These are phyloP conservation scores for Pleurotus citrinopileatus DNA, from an alignment of 768 basidiomycete genomes.

Conservation along the genomic window DNA sequence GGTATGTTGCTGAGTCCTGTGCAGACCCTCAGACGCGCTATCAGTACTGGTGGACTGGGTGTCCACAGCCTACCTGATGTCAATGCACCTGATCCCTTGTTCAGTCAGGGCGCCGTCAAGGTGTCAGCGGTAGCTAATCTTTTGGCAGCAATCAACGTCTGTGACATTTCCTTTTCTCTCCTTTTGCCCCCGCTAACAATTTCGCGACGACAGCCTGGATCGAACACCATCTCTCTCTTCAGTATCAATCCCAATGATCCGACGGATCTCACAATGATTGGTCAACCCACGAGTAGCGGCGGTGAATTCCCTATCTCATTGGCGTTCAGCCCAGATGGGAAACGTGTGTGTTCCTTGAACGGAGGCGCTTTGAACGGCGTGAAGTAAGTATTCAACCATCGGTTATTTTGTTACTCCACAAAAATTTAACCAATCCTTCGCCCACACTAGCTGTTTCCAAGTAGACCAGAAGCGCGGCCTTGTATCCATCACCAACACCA, in stretches of 20 bases:
- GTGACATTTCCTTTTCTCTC: constrained; percentile 5
- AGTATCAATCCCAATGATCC: constrained; percentile 41
- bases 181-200: no score
- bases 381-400: constrained; percentile 20
- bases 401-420: background rate
- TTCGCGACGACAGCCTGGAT: constrained; percentile 35
- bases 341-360: constrained; percentile 37
- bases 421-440: background rate
- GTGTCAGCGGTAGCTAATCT: constrained; percentile 29
- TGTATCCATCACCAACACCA: constrained; percentile 33
- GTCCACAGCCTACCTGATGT: constrained; percentile 29
- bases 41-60: constrained; percentile 31
- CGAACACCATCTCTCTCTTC: constrained; percentile 41
- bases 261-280: constrained; percentile 36
- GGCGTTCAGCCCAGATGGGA: constrained; percentile 31
- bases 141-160: constrained; percentile 34
- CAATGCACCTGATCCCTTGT: constrained; percentile 36
- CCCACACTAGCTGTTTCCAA: constrained; percentile 36
- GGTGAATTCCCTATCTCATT: constrained; percentile 52
- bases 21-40: constrained; percentile 27
- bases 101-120: constrained; percentile 40
- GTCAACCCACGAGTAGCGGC: constrained; percentile 38
- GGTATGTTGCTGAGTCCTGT: no score
- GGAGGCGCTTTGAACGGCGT: constrained; percentile 43
- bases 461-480: constrained; percentile 41